phyloP scores from a whole-genome alignment of 2,329 filamentous ascomycete species.

The Penicillium sumatraense region DNA sequence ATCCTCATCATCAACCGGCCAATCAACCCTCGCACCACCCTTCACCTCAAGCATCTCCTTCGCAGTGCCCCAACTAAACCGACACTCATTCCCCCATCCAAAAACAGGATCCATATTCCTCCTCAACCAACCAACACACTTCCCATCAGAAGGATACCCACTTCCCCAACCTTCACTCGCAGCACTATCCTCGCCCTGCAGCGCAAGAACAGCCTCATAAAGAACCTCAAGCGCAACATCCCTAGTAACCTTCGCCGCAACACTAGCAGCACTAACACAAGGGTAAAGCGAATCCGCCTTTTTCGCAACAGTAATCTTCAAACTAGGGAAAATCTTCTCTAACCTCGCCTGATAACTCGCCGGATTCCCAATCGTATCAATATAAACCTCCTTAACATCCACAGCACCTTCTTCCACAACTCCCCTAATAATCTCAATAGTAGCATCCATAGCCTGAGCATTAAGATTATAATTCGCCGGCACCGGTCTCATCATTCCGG shows the following conservation, averaged over 20 bases:
- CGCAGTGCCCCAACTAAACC: conserved; percentile 94
- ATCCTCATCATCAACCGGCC: conserved; percentile 77
- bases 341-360: conserved; percentile 82
- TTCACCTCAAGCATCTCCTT: conserved; percentile 91
- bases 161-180: conserved; percentile 73
- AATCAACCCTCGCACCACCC: conserved; percentile 74
- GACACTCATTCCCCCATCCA: conserved; percentile 90
- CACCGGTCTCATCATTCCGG: conserved; percentile 71
- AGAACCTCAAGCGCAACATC: conserved; percentile 86
- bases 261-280: conserved; percentile 88
- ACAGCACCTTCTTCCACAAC: conserved; percentile 74
- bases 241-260: conserved; percentile 94
- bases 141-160: conserved; percentile 86
- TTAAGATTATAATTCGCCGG: conserved; percentile 81
- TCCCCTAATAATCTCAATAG: conserved; percentile 76
- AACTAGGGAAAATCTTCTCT: conserved; percentile 79
- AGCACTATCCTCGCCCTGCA: conserved; percentile 37
- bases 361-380: conserved; percentile 90
- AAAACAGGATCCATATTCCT: conserved; percentile 89
- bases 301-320: conserved; percentile 76
- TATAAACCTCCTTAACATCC: conserved; percentile 86
- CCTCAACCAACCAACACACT: conserved; percentile 81
- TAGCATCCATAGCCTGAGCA: conserved; percentile 92
- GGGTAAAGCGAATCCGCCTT: conserved; percentile 94
- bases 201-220: conserved; percentile 63